Evolutionary conservation across 2,329 filamentous ascomycete genomes (phyloP), one percentile per base, ranked within the genome.

Genomic region (Diaporthe helianthi): DNA sequence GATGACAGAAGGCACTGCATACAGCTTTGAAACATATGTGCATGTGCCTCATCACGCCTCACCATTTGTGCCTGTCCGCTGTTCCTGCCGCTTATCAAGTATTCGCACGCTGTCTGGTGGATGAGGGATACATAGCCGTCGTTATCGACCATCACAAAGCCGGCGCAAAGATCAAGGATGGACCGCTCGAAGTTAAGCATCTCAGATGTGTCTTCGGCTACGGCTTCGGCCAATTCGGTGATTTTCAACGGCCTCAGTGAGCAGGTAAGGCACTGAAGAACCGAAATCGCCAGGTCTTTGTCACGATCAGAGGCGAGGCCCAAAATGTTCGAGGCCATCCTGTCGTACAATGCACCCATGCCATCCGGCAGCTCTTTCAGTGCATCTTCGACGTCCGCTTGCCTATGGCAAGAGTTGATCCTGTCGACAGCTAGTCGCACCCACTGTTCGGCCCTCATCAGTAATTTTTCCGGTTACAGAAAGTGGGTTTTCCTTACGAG

Each of bases 131-230:
- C 24, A n/a, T 65, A 41, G 22, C 63, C 63, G 19, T 53, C 63
- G 36, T 65, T 54, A 19, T 65, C 63, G 22, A 44, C 26, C n/a
- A 53, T 10, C 13, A 41, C 47, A 41, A 65, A 54, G 15, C 52
- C 58, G 70, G 72, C 55, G 73, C 74, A 65, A 9, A 54, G 29
- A 19, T 67, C 46, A 33, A 51, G 71, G 47, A 53, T 75, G 47
- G 63, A 53, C 31, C 63, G 10, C 26, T 22, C 22, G 15, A 65
- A 24, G 24, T 65, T 49, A 10, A 65, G 15, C 26, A 65, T 26
- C 12, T 38, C 49, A 4, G 19, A 19, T 26, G 9, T 36, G 8
- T 22, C 22, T 17, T 44, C 33, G 19, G 33, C 31, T 1, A 54
- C 26, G 4, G 49, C 63, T n/a, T 65, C 47, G n/a, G 49, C 49